Conservation (phyloP, 768 basidiomycete genomes). For the Russula olivacea region DNA sequence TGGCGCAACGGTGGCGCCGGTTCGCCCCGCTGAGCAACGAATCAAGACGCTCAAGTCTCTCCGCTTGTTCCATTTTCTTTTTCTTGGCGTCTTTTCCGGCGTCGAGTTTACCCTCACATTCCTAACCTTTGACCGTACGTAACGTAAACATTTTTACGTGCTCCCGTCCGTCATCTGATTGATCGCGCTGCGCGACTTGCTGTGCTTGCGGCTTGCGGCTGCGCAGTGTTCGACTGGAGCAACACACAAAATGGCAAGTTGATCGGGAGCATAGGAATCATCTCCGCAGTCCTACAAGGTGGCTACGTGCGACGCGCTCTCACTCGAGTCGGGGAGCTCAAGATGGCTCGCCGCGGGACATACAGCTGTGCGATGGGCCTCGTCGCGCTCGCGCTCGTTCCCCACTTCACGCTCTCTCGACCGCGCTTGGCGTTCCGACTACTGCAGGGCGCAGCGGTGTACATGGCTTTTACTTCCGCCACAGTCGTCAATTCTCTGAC, state of each 20-base stretch:
- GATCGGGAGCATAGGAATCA: slow-evolving; percentile 81
- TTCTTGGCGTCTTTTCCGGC: slow-evolving; percentile 88
- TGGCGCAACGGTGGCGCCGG: slow-evolving; percentile 9
- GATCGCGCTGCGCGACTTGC: background rate
- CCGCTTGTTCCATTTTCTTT: slow-evolving; percentile 71
- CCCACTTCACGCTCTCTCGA: slow-evolving; percentile 43
- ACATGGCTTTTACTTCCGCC: slow-evolving; percentile 89
- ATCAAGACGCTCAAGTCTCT: slow-evolving; percentile 52
- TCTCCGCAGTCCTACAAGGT: slow-evolving; percentile 87
- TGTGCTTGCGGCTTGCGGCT: background rate
- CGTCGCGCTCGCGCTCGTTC: slow-evolving; percentile 63
- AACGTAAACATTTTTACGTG: background rate
- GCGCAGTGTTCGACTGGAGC: slow-evolving; percentile 77
- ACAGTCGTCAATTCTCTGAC: slow-evolving; percentile 94
- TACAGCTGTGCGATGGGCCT: slow-evolving; percentile 67
- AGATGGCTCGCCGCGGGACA: slow-evolving; percentile 79
- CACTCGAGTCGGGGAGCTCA: slow-evolving; percentile 68
- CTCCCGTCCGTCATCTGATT: background rate
- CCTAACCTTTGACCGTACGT: slow-evolving; percentile 81
- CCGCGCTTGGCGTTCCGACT: slow-evolving; percentile 45
- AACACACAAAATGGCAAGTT: slow-evolving; percentile 84
- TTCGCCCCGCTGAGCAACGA: slow-evolving; percentile 40
- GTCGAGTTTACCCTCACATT: slow-evolving; percentile 97
- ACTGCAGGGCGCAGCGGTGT: slow-evolving; percentile 67
- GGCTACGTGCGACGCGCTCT: slow-evolving; percentile 86